These are phyloP conservation scores for Pecoramyces ruminantium DNA, from an alignment of 192 early-diverging fungal genomes.

Conservation along the genomic window DNA sequence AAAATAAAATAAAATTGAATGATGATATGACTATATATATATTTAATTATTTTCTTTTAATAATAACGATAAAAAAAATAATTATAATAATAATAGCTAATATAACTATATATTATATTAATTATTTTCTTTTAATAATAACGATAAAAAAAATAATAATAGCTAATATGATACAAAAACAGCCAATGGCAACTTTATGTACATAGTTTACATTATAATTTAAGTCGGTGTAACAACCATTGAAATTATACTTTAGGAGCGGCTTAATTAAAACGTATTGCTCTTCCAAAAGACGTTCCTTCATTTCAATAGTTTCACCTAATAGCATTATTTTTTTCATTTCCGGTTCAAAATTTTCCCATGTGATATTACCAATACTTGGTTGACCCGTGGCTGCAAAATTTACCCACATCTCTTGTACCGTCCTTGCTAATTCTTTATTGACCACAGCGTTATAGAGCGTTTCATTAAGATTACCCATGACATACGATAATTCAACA, in stretches of 20 bases:
- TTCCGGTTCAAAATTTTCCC: background rate
- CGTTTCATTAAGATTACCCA: background rate
- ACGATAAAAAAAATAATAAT: background rate
- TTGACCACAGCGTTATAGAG: background rate
- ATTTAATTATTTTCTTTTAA: background rate
- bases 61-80: background rate
- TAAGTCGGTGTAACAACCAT: background rate
- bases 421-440: background rate
- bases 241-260: background rate
- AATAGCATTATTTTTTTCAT: background rate
- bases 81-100: too few species aligned
- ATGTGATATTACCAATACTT: background rate
- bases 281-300: background rate
- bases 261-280: background rate
- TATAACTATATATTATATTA: too few species aligned
- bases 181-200: background rate
- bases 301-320: background rate
- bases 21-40: too few species aligned
- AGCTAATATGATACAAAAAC: background rate
- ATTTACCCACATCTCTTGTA: background rate
- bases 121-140: background rate
- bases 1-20: background rate
- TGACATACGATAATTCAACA: background rate
- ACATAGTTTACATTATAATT: background rate
- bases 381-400: background rate